These are phyloP conservation scores for Microbotryum saponariae DNA, from an alignment of 1,284 basidiomycete species.

Conservation along the genomic window DNA sequence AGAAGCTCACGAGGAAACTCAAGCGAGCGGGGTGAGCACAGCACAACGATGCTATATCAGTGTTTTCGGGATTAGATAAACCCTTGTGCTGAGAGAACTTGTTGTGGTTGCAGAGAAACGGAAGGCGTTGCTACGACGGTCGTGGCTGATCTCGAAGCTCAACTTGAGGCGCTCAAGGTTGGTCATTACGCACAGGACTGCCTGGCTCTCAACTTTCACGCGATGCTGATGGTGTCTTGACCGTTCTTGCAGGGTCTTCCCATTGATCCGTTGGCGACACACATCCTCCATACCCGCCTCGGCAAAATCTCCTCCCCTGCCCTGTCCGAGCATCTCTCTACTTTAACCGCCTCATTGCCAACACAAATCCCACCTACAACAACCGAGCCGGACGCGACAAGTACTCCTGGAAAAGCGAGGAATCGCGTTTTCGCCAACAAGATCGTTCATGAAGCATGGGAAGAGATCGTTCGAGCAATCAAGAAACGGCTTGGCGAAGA, in stretches of 20 bases:
- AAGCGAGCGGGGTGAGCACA: constrained; percentile 56
- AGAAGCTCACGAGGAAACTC: constrained; percentile 73
- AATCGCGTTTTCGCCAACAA: constrained; percentile 37
- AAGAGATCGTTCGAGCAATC: constrained; percentile 23
- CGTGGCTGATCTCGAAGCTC: constrained; percentile 53
- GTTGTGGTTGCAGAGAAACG: constrained; percentile 36
- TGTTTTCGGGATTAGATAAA: background rate
- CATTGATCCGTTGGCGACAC: constrained; percentile 54
- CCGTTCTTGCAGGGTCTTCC: constrained; percentile 51
- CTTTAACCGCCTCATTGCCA: constrained; percentile 42
- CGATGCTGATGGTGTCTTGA: no score
- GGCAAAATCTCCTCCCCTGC: constrained; percentile 57
- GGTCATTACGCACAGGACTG: constrained; percentile 15
- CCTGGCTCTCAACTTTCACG: background rate
- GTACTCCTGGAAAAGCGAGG: constrained; percentile 25
- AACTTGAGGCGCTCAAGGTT: constrained; percentile 64
- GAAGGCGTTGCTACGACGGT: constrained; percentile 41
- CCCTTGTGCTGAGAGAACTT: background rate
- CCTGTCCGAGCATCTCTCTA: constrained; percentile 14
- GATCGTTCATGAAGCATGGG: constrained; percentile 28
- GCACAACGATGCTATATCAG: constrained; percentile 14
- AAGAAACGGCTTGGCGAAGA: constrained; percentile 25
- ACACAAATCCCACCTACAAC: constrained; percentile 37
- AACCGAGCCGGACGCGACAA: constrained; percentile 9
- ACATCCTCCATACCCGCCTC: constrained; percentile 61